Evolutionary conservation across 2,329 filamentous ascomycete genomes (phyloP), one percentile per base, ranked within the genome.

Genomic region (Thelonectria blattea): DNA sequence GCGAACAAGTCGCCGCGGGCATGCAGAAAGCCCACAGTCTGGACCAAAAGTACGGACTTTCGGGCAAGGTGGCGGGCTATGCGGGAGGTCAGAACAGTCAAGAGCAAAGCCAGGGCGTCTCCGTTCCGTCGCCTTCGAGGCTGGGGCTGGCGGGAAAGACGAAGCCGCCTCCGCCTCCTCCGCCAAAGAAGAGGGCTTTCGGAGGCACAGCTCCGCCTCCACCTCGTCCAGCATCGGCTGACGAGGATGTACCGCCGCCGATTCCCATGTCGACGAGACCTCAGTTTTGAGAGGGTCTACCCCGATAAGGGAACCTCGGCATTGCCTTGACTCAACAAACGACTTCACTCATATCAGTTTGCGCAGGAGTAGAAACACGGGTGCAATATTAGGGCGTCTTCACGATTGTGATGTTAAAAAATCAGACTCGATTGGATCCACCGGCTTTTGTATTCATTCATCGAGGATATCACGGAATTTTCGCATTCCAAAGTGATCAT

Each of bases 1-100:
- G 88, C 3, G 88, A 89, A 17, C 87, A 91, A 71, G 84, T 91
- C 6, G 83, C 85, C 1, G 77, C 84, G 6, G 88, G 88, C 0
- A 80, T 83, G 68, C 79, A 81, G 68, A 81, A 80, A 18, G 87
- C 87, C 4, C 85, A 83, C 61, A 79, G 76, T 2, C 67, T 88
- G 56, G 85, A 87, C 56, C 83, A 88, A 69, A 88, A 86, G 71
- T 89, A 89, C 66, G 85, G 84, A 3, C 76, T 88, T 5, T 61
- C 73, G 37, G 74, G 79, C 41, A 79, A 75, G 64, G 66, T 77
- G 4, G 73, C 74, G 9, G 72, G 69, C 41, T 69, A 67, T 41
- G 64, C 66, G 5, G 64, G 61, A 56, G 62, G 59, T 52, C 66
- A 57, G 53, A 59, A 49, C 51, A 55, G 56, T 39, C 68, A 71